Base-by-base conservation (phyloP, 306 rosid species). In the Abrus precatorius region DNA sequence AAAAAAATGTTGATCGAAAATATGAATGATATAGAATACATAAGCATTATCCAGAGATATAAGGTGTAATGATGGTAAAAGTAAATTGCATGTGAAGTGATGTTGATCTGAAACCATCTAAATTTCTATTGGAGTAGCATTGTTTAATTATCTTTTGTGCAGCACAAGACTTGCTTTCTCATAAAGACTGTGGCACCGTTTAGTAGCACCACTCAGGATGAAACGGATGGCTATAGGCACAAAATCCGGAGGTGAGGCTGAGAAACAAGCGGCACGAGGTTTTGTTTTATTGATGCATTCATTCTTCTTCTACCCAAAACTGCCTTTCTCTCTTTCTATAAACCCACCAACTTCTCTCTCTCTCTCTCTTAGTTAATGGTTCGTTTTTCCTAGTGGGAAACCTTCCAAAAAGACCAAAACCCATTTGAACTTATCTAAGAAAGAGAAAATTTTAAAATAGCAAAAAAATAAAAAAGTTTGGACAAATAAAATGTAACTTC, bases 151-250 rank as follows among this genome's bases (percentile, higher is more conserved):
- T 65, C 52, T 14, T 65, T 27, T 8, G 27, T 13, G 11, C 38
- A 20, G 9, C 10, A 43, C 7, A 44, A 67, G 38, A 64, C 38
- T 79, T 69, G 5, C 80, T 83, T 78, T 85, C 43, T 55, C 53
- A 76, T 82, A 64, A 85, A 85, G 92, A 74, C 90, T 72, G 87
- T 72, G 73, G 68, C 97, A 86, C 97, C 98, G 98, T 47, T 78
- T 6, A 59, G 12, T 29, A 1, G 6, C 72, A 75, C 98, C 98
- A 94, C 75, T 92, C 76, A 90, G 75, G 61, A 68, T 29, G 13
- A 34, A 88, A 90, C 98, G 87, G 60, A 84, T 87, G 94, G 87
- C 77, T 67, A 47, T 32, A 64, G 85, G 88, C 97, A 87, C 91
- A 83, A 82, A 85, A 85, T 85, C 89, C 92, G 91, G 92, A 84